Conservation (phyloP, 192 early-diverging fungal genomes). For the Backusella westeae region DNA sequence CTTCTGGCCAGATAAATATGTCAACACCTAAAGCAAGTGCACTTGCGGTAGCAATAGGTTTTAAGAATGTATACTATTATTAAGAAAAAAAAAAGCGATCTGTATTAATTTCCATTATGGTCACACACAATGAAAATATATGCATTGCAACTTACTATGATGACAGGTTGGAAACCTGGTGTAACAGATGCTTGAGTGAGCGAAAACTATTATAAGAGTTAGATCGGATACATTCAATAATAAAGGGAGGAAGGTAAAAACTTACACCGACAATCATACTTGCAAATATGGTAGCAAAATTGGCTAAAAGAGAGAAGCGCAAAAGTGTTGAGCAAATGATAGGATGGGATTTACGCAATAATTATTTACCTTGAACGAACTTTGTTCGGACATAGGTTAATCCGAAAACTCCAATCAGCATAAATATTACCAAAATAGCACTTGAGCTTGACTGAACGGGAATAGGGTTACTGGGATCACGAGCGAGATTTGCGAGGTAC, state of each 20-base stretch:
- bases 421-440: constrained; percentile 26
- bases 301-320: constrained; percentile 12
- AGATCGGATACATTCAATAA: not conserved
- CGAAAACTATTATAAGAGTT: constrained; percentile 15
- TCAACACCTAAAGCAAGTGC: constrained; percentile 22
- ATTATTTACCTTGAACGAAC: constrained; percentile 25
- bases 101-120: not conserved
- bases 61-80: constrained; percentile 28
- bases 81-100: not conserved
- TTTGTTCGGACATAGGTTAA: constrained; percentile 25
- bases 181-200: constrained; percentile 20
- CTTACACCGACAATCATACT: constrained; percentile 22
- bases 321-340: not conserved
- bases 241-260: not conserved
- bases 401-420: constrained; percentile 29
- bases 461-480: constrained; percentile 11
- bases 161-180: constrained; percentile 16
- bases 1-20: constrained; percentile 31
- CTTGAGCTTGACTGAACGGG: constrained; percentile 20
- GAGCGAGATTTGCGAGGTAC: constrained; percentile 28
- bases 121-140: not conserved
- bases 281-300: constrained; percentile 28
- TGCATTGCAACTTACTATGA: constrained; percentile 19
- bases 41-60: constrained; percentile 25
- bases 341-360: not conserved